A percentile compares a stretch with the other conserved stretches of the same genome.
Conservation (phyloP, 768 basidiomycete species). For the Boletus eberwhitei region DNA sequence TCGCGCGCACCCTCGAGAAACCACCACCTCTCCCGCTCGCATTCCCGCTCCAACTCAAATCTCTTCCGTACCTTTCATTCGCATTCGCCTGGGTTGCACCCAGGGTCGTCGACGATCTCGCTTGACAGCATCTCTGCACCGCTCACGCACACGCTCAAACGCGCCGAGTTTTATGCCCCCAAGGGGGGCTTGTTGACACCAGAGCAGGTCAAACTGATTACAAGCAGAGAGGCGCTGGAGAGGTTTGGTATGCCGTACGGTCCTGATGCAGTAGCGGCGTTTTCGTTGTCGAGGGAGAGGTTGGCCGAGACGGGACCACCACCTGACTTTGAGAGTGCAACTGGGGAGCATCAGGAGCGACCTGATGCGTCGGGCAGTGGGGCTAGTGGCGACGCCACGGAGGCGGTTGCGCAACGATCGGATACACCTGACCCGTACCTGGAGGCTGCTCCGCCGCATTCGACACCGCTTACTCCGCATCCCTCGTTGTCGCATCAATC, state of each 20-base stretch:
- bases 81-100: slow-evolving; percentile 35
- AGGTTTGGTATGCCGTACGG: slow-evolving; percentile 78
- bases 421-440: not conserved
- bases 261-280: slow-evolving; percentile 61
- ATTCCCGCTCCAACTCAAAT: slow-evolving; percentile 35
- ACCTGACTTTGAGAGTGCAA: slow-evolving; percentile 46
- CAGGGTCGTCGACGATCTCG: slow-evolving; percentile 67
- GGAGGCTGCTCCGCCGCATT: not conserved
- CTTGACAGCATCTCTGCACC: slow-evolving; percentile 74
- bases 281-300: slow-evolving; percentile 44
- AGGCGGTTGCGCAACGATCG: not conserved
- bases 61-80: slow-evolving; percentile 38
- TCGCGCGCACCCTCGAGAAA: slow-evolving; percentile 25
- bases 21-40: slow-evolving; percentile 35
- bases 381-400: not conserved
- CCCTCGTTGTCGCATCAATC: not conserved
- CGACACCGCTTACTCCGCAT: not conserved
- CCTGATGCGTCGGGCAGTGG: not conserved
- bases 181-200: slow-evolving; percentile 40
- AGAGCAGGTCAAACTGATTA: slow-evolving; percentile 64
- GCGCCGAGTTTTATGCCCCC: slow-evolving; percentile 67
- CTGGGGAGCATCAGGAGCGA: not conserved
- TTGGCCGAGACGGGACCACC: slow-evolving; percentile 40
- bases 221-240: slow-evolving; percentile 60
- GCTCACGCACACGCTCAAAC: slow-evolving; percentile 66